Percentiles rank a stretch among this genome's conserved stretches.
These are phyloP conservation scores for Chaetomium cochliodes DNA, from an alignment of 495 filamentous ascomycete species.

Conservation along the genomic window DNA sequence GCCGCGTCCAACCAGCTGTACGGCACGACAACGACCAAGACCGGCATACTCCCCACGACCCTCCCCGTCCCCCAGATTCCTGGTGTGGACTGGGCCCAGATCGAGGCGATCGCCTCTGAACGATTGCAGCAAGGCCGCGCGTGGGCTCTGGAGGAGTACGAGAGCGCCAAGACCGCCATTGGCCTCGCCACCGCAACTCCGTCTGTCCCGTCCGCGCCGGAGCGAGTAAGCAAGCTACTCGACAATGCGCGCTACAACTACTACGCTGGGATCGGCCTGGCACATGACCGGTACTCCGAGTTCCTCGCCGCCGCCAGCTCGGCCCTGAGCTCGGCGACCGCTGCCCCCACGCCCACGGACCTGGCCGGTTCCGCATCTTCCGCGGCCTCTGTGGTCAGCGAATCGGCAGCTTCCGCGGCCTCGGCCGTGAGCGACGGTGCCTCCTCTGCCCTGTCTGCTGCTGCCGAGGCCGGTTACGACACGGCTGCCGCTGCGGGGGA, in stretches of 20 bases:
- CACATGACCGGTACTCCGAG: slow-evolving; percentile 72
- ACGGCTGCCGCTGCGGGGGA: slow-evolving; percentile 37
- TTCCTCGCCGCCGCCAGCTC: slow-evolving; percentile 68
- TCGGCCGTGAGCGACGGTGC: slow-evolving; percentile 32
- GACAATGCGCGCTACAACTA: slow-evolving; percentile 67
- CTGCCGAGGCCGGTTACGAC: slow-evolving; percentile 41
- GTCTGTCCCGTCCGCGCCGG: slow-evolving; percentile 46
- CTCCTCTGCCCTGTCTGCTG: slow-evolving; percentile 24
- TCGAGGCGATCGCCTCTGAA: slow-evolving; percentile 61
- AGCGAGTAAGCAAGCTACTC: slow-evolving; percentile 53
- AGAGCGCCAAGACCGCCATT: slow-evolving; percentile 57
- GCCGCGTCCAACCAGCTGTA: slow-evolving; percentile 48
- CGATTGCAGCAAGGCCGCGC: slow-evolving; percentile 62
- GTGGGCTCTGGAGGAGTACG: slow-evolving; percentile 64
- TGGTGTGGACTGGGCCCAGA: slow-evolving; percentile 39
- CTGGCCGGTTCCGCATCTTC: slow-evolving; percentile 40
- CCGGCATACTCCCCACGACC: slow-evolving; percentile 30
- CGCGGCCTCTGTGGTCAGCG: slow-evolving; percentile 27
- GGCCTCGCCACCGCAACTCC: slow-evolving; percentile 53
- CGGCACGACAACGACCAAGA: slow-evolving; percentile 47
- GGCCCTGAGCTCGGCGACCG: slow-evolving; percentile 53
- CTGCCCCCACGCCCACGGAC: slow-evolving; percentile 50
- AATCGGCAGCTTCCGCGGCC: slow-evolving; percentile 28
- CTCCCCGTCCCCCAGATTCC: slow-evolving; percentile 29
- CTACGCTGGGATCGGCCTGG: slow-evolving; percentile 72